Percentiles rank a stretch among this genome's conserved stretches.
Conservation (phyloP, 2,329 filamentous ascomycete species). For the Hymenotorrendiella dingleyae region DNA sequence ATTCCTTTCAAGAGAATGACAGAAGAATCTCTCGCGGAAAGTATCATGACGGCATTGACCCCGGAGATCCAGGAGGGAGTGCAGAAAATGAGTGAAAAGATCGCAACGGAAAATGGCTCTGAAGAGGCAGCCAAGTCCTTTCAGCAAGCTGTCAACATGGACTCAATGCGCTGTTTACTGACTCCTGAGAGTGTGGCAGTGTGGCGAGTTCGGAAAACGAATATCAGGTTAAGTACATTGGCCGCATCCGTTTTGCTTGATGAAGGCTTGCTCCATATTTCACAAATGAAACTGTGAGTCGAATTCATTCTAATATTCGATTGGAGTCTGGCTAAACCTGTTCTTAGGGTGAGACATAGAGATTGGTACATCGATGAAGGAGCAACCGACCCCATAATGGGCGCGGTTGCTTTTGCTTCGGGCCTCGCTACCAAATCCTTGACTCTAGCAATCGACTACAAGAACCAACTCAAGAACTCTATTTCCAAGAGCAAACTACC, state of each 20-base stretch:
- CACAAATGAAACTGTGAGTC: slow-evolving; percentile 19
- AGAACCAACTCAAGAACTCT: slow-evolving; percentile 10
- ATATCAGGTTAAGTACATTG: slow-evolving; percentile 54
- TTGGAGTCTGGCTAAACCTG: background rate
- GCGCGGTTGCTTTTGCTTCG: slow-evolving; percentile 16
- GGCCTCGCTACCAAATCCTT: slow-evolving; percentile 12
- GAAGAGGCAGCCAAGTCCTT: slow-evolving; percentile 51
- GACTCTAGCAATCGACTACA: slow-evolving; percentile 12
- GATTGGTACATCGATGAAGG: slow-evolving; percentile 27
- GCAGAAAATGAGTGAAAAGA: slow-evolving; percentile 52
- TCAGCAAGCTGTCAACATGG: slow-evolving; percentile 53
- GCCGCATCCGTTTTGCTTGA: slow-evolving; percentile 60
- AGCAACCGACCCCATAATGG: slow-evolving; percentile 15
- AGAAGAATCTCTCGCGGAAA: slow-evolving; percentile 57
- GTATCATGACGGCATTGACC: slow-evolving; percentile 60
- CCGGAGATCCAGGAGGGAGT: slow-evolving; percentile 54
- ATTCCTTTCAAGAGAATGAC: slow-evolving; percentile 64
- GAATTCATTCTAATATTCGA: background rate
- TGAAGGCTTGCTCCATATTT: slow-evolving; percentile 31
- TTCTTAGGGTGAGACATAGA: slow-evolving; percentile 13
- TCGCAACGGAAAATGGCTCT: slow-evolving; percentile 57
- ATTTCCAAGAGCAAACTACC: slow-evolving; percentile 6
- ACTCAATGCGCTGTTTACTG: slow-evolving; percentile 54
- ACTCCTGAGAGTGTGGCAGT: slow-evolving; percentile 42
- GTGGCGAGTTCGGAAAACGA: slow-evolving; percentile 41